These are phyloP conservation scores for Platanthera guangdongensis DNA, from an alignment of 106 monocot genomes.

Conservation along the genomic window DNA sequence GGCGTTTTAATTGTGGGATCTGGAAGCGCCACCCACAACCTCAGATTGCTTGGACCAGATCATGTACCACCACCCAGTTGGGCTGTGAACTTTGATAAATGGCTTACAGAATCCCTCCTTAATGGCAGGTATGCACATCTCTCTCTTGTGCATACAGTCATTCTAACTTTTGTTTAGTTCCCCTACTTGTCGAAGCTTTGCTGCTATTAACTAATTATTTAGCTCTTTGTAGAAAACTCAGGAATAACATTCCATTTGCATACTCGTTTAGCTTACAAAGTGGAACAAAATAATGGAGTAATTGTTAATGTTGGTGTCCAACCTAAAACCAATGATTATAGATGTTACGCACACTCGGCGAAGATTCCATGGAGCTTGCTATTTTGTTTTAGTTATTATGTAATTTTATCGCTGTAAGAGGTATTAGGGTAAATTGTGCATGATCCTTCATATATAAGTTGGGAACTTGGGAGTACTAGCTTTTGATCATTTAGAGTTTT, in stretches of 20 bases:
- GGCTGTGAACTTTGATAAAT: conserved; percentile 53
- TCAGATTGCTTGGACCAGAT: conserved; percentile 16
- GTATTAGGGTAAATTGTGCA: no score
- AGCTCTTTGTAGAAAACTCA: neutral
- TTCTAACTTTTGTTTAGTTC: neutral
- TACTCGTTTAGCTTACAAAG: neutral
- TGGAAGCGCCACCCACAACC: conserved; percentile 78
- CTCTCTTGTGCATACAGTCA: neutral
- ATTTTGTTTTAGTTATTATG: no score
- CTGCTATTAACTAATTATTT: neutral
- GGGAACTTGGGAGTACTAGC: no score
- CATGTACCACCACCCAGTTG: conserved; percentile 23
- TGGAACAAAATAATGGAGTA: neutral
- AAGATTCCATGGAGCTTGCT: no score
- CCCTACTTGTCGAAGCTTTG: neutral
- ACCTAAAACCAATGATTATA: no score
- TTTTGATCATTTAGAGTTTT: no score
- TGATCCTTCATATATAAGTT: no score
- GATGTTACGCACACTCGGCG: no score
- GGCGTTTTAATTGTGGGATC: conserved; percentile 69
- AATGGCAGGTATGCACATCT: conserved; percentile 20
- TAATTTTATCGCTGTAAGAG: no score
- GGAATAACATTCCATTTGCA: neutral
- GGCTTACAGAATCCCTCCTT: conserved; percentile 50
- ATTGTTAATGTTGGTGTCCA: neutral